Percentiles rank a stretch among this genome's conserved stretches.
These are phyloP conservation scores for Chloropicon primus DNA, from an alignment of 139 green algal species.

Conservation along the genomic window DNA sequence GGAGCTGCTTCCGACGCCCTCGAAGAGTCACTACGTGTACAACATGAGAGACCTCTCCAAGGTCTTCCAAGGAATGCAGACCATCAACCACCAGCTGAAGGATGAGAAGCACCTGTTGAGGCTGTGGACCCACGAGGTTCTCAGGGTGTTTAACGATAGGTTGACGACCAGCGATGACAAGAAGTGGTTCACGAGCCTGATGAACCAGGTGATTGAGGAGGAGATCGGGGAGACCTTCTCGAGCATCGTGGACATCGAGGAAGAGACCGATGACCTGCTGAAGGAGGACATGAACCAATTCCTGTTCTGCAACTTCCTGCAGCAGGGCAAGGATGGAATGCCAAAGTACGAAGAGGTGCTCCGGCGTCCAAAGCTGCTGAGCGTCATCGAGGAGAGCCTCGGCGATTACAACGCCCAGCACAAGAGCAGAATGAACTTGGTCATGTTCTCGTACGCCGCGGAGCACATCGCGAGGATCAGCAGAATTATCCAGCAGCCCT, in stretches of 20 bases:
- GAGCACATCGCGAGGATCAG: background rate
- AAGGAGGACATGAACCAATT: constrained; percentile 17
- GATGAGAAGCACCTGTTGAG: constrained; percentile 23
- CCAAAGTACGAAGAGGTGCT: constrained; percentile 39
- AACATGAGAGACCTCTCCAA: constrained; percentile 15
- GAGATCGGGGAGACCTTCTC: constrained; percentile 56
- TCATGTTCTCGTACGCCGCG: constrained; percentile 1
- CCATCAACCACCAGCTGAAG: constrained; percentile 6
- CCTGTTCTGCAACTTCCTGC: constrained; percentile 31
- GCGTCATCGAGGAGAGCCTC: constrained; percentile 43
- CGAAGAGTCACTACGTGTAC: constrained; percentile 20
- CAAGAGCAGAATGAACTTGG: constrained; percentile 5
- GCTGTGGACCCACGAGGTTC: constrained; percentile 43
- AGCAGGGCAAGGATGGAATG: constrained; percentile 28
- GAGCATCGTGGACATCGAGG: constrained; percentile 24
- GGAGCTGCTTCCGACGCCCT: constrained; percentile 12
- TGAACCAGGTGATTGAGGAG: constrained; percentile 36
- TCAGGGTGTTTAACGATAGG: constrained; percentile 59
- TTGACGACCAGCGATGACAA: constrained; percentile 49
- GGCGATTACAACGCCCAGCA: constrained; percentile 35
- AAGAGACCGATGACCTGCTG: constrained; percentile 12
- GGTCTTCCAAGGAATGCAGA: constrained; percentile 9
- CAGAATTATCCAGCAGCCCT: background rate
- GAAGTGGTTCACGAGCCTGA: constrained; percentile 48
- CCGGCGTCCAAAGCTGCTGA: constrained; percentile 21